phyloP scores from a whole-genome alignment of 2,329 filamentous ascomycete genomes.

The Aspergillus nomiae region DNA sequence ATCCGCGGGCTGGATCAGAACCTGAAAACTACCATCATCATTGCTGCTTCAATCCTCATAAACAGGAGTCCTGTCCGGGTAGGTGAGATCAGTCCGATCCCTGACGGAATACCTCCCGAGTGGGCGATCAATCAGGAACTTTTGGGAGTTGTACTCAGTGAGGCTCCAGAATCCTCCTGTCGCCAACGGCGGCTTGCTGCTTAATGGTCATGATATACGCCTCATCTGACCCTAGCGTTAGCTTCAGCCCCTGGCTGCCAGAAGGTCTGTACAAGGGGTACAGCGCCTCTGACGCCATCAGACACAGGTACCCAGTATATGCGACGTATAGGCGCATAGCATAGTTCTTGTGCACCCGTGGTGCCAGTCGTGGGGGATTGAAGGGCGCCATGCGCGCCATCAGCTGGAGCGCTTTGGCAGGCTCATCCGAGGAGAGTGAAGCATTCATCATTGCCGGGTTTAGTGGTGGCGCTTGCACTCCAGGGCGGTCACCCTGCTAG shows the following conservation, averaged over 20 bases:
- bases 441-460: not conserved
- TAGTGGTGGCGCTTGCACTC: not conserved
- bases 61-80: not conserved
- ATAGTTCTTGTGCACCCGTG: slow-evolving; percentile 16
- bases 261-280: slow-evolving; percentile 19
- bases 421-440: not conserved
- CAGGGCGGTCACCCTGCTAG: not conserved
- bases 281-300: slow-evolving; percentile 17
- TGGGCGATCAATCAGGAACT: not conserved
- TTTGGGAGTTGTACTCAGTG: not conserved
- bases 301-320: slow-evolving; percentile 18
- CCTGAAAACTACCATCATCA: not conserved
- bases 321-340: slow-evolving; percentile 18
- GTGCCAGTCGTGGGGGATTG: not conserved
- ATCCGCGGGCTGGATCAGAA: not conserved
- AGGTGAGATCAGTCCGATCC: not conserved
- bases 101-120: not conserved
- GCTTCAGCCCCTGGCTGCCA: no score
- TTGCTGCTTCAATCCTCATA: not conserved
- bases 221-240: no score
- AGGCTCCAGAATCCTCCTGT: no score
- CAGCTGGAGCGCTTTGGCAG: not conserved
- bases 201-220: no score
- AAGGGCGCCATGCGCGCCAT: not conserved
- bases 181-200: no score